A percentile compares a stretch with the other conserved stretches of the same genome.
These are phyloP conservation scores for Dryas alaskensis DNA, from an alignment of 306 rosid genomes.

Conservation along the genomic window DNA sequence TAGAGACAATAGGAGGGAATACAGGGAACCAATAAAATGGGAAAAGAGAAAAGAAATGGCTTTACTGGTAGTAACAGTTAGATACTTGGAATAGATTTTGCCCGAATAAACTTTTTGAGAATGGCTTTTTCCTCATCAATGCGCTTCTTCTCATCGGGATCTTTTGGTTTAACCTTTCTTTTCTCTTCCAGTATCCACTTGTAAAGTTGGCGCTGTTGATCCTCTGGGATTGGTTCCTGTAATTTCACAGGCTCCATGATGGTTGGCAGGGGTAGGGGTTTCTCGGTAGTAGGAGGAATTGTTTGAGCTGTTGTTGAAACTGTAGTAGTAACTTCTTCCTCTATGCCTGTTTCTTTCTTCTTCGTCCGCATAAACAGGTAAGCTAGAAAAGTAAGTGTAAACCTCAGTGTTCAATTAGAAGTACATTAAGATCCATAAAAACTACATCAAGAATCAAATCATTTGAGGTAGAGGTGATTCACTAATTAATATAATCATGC, in stretches of 20 bases:
- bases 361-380: slow-evolving; percentile 67
- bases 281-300: slow-evolving; percentile 36
- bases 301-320: slow-evolving; percentile 41
- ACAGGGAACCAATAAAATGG: slow-evolving; percentile 21
- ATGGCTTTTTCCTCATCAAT: slow-evolving; percentile 88
- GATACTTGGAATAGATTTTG: slow-evolving; percentile 70
- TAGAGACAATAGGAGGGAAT: slow-evolving; percentile 16
- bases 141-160: slow-evolving; percentile 65
- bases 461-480: slow-evolving; percentile 1
- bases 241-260: slow-evolving; percentile 41
- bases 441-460: slow-evolving; percentile 5
- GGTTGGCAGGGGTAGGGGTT: slow-evolving; percentile 33
- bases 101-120: slow-evolving; percentile 68
- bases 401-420: slow-evolving; percentile 30
- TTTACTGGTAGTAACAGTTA: slow-evolving; percentile 16
- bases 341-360: slow-evolving; percentile 52
- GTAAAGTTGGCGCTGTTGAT: slow-evolving; percentile 70
- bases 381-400: slow-evolving; percentile 49
- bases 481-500: not conserved
- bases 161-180: slow-evolving; percentile 70
- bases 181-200: slow-evolving; percentile 96
- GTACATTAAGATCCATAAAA: slow-evolving; percentile 13
- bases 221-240: slow-evolving; percentile 65
- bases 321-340: slow-evolving; percentile 37
- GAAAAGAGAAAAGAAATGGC: slow-evolving; percentile 16